Evolutionary conservation across 2,329 filamentous ascomycete species (phyloP), one percentile per base, ranked within the genome.

Genomic region (Botrytis porri): DNA sequence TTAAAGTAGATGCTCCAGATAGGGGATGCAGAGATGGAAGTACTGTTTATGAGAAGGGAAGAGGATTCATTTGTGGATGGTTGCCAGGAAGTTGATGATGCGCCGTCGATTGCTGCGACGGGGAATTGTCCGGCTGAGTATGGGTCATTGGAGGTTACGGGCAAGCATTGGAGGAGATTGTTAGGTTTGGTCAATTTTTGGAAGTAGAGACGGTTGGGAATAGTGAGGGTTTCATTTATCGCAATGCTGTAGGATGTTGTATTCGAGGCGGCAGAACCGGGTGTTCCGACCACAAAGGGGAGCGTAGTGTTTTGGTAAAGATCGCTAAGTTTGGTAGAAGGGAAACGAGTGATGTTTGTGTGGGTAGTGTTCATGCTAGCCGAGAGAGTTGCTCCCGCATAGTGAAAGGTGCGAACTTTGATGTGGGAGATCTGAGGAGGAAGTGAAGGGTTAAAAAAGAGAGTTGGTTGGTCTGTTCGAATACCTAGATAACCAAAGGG

Each of bases 51-150:
- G 1, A 87, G 88, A 22, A 93, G 78, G 6, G 86, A 86, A 41
- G 86, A 84, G 7, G 85, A 83, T 0, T 80, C 81, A 67, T 88
- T 87, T 1, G 86, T 83, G 14, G 82, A 78, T 0, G 90, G 90
- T 77, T 92, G 89, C 90, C 90, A 93, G 76, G 87, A 88, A 0
- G 90, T 93, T 29, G 87, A 87, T 8, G 87, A 83, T 3, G 89
- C 89, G 70, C 91, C 91, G 77, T 93, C 91, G 69, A 91, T 86
- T 4, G 89, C 90, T 0, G 87, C 85, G 70, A 91, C 84, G 1
- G 91, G 90, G 82, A 93, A 92, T 80, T 93, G 92, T 22, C 91
- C 92, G 0, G 89, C 87, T 39, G 85, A 82, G 77, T 86, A 88
- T 2, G 80, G 78, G 57, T 85, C 80, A 0, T 82, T 79, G 2